phyloP scores from a whole-genome alignment of 176 grass and related monocot species.

The Cocos nucifera region DNA sequence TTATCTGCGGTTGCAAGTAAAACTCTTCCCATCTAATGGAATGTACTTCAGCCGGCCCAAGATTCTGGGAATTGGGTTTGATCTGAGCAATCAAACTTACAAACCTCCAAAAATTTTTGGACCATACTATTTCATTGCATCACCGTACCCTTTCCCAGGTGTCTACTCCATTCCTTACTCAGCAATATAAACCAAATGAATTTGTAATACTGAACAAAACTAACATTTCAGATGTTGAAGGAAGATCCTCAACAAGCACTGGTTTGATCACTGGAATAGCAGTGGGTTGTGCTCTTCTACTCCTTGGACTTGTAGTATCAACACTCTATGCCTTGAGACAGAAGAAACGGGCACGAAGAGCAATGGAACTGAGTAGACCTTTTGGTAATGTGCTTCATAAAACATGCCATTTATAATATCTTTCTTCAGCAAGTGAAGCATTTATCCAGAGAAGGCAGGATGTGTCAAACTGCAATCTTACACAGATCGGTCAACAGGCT shows the following conservation, averaged over 20 bases:
- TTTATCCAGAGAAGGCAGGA: too few relatives aligned
- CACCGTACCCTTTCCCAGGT: conserved; percentile 76
- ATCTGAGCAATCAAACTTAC: conserved; percentile 81
- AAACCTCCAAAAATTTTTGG: conserved; percentile 73
- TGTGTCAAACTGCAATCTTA: too few relatives aligned
- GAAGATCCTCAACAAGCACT: conserved; percentile 37
- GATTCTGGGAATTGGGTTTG: conserved; percentile 66
- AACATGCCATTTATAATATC: too few relatives aligned
- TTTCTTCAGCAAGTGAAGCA: too few relatives aligned
- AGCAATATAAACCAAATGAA: neutral
- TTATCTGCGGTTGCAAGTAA: conserved; percentile 60
- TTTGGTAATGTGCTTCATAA: conserved; percentile 37
- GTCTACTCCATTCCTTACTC: neutral
- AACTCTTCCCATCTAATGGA: conserved; percentile 60
- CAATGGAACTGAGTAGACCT: conserved; percentile 62
- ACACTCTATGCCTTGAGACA: conserved; percentile 58
- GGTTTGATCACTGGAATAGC: conserved; percentile 66
- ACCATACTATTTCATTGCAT: conserved; percentile 67
- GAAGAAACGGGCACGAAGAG: conserved; percentile 49
- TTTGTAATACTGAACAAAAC: conserved; percentile 2
- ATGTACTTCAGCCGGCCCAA: conserved; percentile 71
- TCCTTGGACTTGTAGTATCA: conserved; percentile 47
- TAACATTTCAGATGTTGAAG: conserved; percentile 25
- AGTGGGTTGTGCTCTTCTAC: conserved; percentile 53
- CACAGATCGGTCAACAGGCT: too few relatives aligned